These are phyloP conservation scores for Phytophthora constricta DNA, from an alignment of 352 stramenopile genomes.

Conservation along the genomic window DNA sequence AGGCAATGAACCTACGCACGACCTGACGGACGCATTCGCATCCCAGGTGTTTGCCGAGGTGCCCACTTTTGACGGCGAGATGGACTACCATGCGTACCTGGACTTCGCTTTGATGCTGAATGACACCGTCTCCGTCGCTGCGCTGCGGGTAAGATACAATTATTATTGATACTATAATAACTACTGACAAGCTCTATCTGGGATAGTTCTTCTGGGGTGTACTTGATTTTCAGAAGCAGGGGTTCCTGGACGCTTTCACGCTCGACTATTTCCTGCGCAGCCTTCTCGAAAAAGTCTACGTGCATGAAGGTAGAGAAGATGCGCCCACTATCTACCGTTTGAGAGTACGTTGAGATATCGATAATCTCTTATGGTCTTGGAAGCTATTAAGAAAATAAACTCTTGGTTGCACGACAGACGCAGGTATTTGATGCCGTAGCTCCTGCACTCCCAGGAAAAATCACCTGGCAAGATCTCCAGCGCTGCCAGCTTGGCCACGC, in stretches of 20 bases:
- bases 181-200: background rate
- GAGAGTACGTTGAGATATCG: constrained; percentile 37
- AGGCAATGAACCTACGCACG: constrained; percentile 49
- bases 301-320: constrained; percentile 36
- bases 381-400: background rate
- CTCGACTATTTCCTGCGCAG: constrained; percentile 72
- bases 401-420: constrained; percentile 33
- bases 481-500: constrained; percentile 55
- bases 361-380: background rate
- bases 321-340: constrained; percentile 36
- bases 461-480: constrained; percentile 69
- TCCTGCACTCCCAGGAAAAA: constrained; percentile 42
- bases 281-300: constrained; percentile 52
- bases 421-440: constrained; percentile 71
- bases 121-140: constrained; percentile 40
- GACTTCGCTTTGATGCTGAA: constrained; percentile 66
- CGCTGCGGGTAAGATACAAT: constrained; percentile 46
- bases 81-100: constrained; percentile 71
- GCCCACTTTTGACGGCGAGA: constrained; percentile 56
- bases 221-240: constrained; percentile 75
- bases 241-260: constrained; percentile 64
- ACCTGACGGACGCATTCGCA: constrained; percentile 63
- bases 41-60: constrained; percentile 60
- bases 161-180: background rate
- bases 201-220: constrained; percentile 78